Base-by-base conservation (phyloP, 768 basidiomycete genomes). In the Mycena chlorophos region DNA sequence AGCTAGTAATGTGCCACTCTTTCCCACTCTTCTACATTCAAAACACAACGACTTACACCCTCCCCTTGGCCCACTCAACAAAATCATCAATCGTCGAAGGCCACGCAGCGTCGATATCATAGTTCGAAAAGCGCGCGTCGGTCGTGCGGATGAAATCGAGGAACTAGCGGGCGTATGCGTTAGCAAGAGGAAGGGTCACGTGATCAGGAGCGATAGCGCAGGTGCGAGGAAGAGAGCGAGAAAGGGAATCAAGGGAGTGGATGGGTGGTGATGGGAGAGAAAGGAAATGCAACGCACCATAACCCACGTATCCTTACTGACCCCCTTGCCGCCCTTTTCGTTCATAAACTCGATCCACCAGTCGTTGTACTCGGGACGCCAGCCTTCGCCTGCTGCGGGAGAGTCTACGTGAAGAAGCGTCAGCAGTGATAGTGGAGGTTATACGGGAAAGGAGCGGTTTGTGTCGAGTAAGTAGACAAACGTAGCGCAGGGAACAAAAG, bases 261-360 rank as follows among this genome's bases (percentile, higher is more conserved):
- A n/a, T n/a, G n/a, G n/a, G n/a, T n/a, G n/a, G n/a, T n/a, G n/a
- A n/a, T n/a, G n/a, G n/a, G n/a, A n/a, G n/a, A n/a, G n/a, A n/a
- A 25, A 46, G 30, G 49, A 50, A 26, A 31, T 45, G 42, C 26
- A 14, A 72, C 85, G 39, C 47, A 89, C 91, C 91, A 94, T 93
- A 49, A 78, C 71, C 92, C 91, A 94, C 17, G 89, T 90, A 72
- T 93, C 92, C 72, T 89, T 91, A 73, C 89, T 93, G 28, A 95
- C 80, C 4, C 90, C 91, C 66, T 88, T 88, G 20, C 76, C 76
- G 1, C 84, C 85, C 60, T 81, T 86, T 66, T 80, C 73, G 28
- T 67, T 71, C 68, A 94, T 69, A 68, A 84, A 95, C n/a, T 87
- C 84, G 63, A 87, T 83, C 93, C 93, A 95, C 81, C 81, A 83